Evolutionary conservation across 306 rosid species (phyloP), one percentile per base, ranked within the genome.

Genomic region (Medicago lupulina): DNA sequence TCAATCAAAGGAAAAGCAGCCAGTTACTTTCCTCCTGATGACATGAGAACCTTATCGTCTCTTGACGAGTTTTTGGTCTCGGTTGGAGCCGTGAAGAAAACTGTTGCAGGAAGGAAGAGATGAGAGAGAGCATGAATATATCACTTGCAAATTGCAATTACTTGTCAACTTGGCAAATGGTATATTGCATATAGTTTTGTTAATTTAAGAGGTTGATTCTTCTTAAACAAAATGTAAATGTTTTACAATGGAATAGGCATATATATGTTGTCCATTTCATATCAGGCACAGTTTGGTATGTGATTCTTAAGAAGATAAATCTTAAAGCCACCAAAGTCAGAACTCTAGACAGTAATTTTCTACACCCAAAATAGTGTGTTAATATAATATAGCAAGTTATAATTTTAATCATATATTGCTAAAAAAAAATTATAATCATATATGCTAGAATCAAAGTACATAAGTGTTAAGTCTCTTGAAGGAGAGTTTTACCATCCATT

Each of bases 1-100:
- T 90, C 97, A 15, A 83, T 92, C 68, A 84, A 86, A 90, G 99
- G 99, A 79, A 95, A 89, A 67, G 98, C 99, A 0, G 93, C 96
- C 11, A 92, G 92, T 75, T 96, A 90, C 81, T 90, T 96, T 62
- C 99, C 99, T 38, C 97, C 97, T 0, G 99, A 96, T 66, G 99
- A 92, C 86, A 96, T 92, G 98, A 87, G 92, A 81, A 92, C 98
- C 51, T 73, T 96, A 49, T 96, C 99, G 60, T 96, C 99, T 44
- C 96, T 96, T 47, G 98, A 89, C 70, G 78, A 87, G 81, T 90
- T 96, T 69, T 80, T 92, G 77, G 99, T 96, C 76, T 90, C 97
- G 0, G 96, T 89, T 38, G 98, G 99, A 76, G 97, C 80, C 9
- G 99, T 96, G 70, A 96, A 92, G 89, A 92, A 87, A 83, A 96